These are phyloP conservation scores for Mortierella alpina DNA, from an alignment of 192 early-diverging fungal species.

Conservation along the genomic window DNA sequence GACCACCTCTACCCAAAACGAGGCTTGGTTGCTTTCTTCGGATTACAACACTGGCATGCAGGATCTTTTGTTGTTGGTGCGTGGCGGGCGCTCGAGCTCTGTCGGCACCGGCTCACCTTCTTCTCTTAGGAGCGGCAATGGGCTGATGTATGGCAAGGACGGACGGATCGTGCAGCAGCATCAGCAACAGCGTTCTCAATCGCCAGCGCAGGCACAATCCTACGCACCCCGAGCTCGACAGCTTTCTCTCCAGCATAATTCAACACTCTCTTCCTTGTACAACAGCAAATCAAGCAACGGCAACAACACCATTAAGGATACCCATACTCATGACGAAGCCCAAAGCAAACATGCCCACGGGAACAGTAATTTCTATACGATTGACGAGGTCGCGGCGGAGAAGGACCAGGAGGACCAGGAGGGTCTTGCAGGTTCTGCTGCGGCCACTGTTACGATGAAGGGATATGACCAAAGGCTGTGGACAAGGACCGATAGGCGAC, in stretches of 20 bases:
- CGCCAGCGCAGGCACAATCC: background rate
- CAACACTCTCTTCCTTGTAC: slow-evolving; percentile 19
- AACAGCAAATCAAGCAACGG: slow-evolving; percentile 6
- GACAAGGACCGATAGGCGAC: slow-evolving; percentile 28
- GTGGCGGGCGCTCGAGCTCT: slow-evolving; percentile 48
- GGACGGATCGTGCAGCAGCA: slow-evolving; percentile 20
- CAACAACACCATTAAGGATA: slow-evolving; percentile 29
- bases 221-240: background rate
- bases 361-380: slow-evolving; percentile 12
- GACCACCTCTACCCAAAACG: background rate
- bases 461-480: slow-evolving; percentile 38
- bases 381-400: background rate
- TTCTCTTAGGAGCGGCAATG: slow-evolving; percentile 12
- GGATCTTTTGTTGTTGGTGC: slow-evolving; percentile 40
- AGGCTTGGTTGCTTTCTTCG: slow-evolving; percentile 42
- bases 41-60: slow-evolving; percentile 54
- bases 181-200: slow-evolving; percentile 4
- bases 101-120: slow-evolving; percentile 35
- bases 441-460: background rate
- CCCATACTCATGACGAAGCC: slow-evolving; percentile 24
- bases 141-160: slow-evolving; percentile 31
- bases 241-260: slow-evolving; percentile 22
- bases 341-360: slow-evolving; percentile 2
- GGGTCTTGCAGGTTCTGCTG: background rate
- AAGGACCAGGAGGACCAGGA: slow-evolving; percentile 10